Evolutionary conservation across 139 green algal genomes (phyloP).

Genomic region (Marvania coccoides): DNA sequence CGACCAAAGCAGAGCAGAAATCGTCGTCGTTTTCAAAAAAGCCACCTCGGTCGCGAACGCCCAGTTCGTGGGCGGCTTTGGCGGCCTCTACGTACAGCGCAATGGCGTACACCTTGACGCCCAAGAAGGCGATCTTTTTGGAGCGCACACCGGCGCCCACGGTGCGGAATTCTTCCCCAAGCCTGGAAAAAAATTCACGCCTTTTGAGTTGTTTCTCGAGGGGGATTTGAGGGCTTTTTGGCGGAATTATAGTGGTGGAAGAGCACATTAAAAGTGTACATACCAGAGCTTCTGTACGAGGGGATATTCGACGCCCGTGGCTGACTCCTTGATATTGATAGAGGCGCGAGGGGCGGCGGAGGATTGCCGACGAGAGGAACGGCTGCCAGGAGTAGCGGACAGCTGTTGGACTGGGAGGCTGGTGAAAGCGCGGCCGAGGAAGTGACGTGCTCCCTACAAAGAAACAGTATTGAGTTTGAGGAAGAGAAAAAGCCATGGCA

Average conservation of each 20-base stretch:
- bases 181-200: slow-evolving; percentile 22
- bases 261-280: neutral
- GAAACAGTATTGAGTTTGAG: too few species aligned
- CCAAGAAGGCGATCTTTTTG: slow-evolving; percentile 71
- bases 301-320: slow-evolving; percentile 37
- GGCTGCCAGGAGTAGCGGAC: neutral
- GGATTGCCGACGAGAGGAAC: neutral
- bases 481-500: too few species aligned
- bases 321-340: slow-evolving; percentile 19
- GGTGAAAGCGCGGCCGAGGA: too few species aligned
- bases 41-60: slow-evolving; percentile 40
- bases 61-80: slow-evolving; percentile 64
- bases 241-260: too few species aligned
- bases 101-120: slow-evolving; percentile 73
- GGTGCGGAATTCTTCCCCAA: slow-evolving; percentile 46
- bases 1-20: slow-evolving; percentile 52
- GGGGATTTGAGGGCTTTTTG: too few species aligned
- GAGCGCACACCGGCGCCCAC: slow-evolving; percentile 53
- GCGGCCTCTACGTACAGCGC: slow-evolving; percentile 69
- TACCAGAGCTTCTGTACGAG: slow-evolving; percentile 38
- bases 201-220: neutral
- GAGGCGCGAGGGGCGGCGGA: neutral
- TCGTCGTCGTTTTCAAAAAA: slow-evolving; percentile 55
- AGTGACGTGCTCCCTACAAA: too few species aligned
- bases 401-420: too few species aligned